Conservation (phyloP, 306 rosid species). For the Begonia masoniana region DNA sequence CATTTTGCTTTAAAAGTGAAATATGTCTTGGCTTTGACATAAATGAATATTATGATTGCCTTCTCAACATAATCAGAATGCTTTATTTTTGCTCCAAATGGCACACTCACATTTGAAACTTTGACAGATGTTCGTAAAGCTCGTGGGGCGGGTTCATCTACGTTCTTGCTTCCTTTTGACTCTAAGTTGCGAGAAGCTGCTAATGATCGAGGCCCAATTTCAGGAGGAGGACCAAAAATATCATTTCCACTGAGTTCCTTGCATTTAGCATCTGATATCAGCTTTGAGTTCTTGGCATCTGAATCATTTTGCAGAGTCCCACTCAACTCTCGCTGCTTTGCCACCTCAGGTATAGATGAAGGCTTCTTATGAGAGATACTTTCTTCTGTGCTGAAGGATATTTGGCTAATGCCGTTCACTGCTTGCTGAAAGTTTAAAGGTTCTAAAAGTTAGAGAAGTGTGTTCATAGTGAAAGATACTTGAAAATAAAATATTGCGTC, state of each 20-base stretch:
- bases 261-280: slow-evolving; percentile 52
- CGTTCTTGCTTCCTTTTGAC: slow-evolving; percentile 29
- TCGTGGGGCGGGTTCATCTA: slow-evolving; percentile 36
- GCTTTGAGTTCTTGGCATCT: slow-evolving; percentile 39
- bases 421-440: slow-evolving; percentile 36
- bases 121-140: slow-evolving; percentile 62
- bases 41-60: too few relatives aligned
- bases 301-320: slow-evolving; percentile 51
- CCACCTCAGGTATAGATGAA: slow-evolving; percentile 55
- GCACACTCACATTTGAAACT: slow-evolving; percentile 78
- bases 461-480: not conserved
- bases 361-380: slow-evolving; percentile 55
- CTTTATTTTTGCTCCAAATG: not conserved
- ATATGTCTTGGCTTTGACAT: too few relatives aligned
- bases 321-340: slow-evolving; percentile 89
- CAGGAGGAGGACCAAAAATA: slow-evolving; percentile 77
- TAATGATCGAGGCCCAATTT: slow-evolving; percentile 37
- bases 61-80: too few relatives aligned
- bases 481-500: not conserved
- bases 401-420: slow-evolving; percentile 58
- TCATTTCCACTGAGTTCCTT: slow-evolving; percentile 78
- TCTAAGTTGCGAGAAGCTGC: slow-evolving; percentile 33
- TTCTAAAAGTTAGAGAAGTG: not conserved
- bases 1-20: too few relatives aligned
- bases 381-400: slow-evolving; percentile 61